phyloP scores from a whole-genome alignment of 2,329 filamentous ascomycete genomes.

The Aspergillus piperis region DNA sequence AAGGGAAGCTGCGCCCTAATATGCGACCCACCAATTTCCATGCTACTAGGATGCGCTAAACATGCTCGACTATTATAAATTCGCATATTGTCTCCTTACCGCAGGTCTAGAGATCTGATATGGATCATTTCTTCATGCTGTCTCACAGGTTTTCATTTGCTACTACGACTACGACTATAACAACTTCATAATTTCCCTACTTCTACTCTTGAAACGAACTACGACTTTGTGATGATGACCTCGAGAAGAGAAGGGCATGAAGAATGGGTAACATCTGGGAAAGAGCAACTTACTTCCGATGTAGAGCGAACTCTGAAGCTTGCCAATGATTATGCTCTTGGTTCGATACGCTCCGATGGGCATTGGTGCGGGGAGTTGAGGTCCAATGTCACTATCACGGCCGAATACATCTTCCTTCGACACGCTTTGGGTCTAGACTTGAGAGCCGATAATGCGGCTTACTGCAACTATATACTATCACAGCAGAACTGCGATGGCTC shows the following conservation, averaged over 20 bases:
- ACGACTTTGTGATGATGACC: not conserved
- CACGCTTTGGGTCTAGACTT: constrained; percentile 26
- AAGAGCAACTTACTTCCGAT: not conserved
- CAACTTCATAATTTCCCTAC: too few relatives aligned
- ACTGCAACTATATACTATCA: constrained; percentile 18
- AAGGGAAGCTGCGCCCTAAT: too few relatives aligned
- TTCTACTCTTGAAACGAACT: too few relatives aligned
- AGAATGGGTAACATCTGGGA: not conserved
- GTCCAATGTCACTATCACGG: constrained; percentile 25
- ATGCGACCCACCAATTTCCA: too few relatives aligned
- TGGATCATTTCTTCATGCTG: too few relatives aligned
- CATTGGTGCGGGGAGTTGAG: constrained; percentile 31
- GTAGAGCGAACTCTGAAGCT: not conserved
- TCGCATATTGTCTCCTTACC: too few relatives aligned
- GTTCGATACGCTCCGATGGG: constrained; percentile 16
- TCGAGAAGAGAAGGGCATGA: not conserved
- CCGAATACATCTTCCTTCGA: constrained; percentile 31
- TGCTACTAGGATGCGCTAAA: too few relatives aligned
- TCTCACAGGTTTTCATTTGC: too few relatives aligned
- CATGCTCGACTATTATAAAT: too few relatives aligned
- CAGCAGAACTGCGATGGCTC: constrained; percentile 34
- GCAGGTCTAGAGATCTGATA: too few relatives aligned
- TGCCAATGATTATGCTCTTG: not conserved
- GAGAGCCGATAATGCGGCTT: constrained; percentile 9
- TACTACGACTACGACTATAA: too few relatives aligned